Conservation (phyloP, 164 flowering plant genomes). For the Kalanchoe fedtschenkoi region DNA sequence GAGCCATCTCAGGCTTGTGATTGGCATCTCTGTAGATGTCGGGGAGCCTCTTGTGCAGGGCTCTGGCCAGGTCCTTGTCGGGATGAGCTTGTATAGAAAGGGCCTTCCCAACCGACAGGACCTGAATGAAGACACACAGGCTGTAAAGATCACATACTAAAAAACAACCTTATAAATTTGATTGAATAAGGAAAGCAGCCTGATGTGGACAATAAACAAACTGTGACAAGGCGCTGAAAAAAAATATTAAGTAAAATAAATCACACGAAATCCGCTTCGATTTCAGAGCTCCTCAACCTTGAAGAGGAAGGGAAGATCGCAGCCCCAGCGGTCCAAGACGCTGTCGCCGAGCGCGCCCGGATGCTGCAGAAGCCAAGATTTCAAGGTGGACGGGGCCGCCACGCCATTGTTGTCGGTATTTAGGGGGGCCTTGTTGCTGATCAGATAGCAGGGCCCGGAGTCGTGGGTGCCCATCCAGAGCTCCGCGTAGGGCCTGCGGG, state of each 20-base stretch:
- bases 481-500: constrained; percentile 31
- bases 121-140: constrained; percentile 34
- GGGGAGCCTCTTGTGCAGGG: constrained; percentile 50
- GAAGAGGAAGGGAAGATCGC: constrained; percentile 5
- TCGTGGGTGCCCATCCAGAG: constrained; percentile 43
- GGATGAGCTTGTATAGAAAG: constrained; percentile 98
- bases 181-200: not conserved
- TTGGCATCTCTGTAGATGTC: constrained; percentile 65
- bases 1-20: constrained; percentile 96
- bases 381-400: not conserved
- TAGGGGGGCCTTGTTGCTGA: not conserved
- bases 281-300: not conserved
- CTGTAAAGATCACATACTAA: not conserved
- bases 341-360: not conserved
- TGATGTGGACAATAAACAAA: not conserved
- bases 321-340: constrained; percentile 4
- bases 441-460: constrained; percentile 4
- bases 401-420: not conserved
- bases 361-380: not conserved
- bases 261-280: not conserved
- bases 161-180: not conserved
- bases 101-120: constrained; percentile 84
- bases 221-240: not conserved
- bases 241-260: not conserved
- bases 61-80: constrained; percentile 62